A percentile compares a stretch with the other conserved stretches of the same genome.
Evolutionary conservation across 2,329 filamentous ascomycete genomes (phyloP).

Genomic region (Geosmithia putterillii): DNA sequence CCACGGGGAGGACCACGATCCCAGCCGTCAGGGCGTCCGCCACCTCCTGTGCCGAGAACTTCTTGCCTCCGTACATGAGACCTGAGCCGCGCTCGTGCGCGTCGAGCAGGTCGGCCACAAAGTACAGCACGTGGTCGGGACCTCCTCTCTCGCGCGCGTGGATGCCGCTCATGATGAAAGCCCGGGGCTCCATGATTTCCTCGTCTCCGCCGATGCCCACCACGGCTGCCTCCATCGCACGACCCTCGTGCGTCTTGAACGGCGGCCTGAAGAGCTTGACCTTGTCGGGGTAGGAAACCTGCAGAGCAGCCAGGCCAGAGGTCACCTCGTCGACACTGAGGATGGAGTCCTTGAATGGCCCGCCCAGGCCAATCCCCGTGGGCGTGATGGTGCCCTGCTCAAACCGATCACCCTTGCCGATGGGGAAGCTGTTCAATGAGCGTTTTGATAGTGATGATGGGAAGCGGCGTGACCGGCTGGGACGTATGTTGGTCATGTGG

Average conservation of each 20-base stretch:
- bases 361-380: slow-evolving; percentile 17
- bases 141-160: slow-evolving; percentile 47
- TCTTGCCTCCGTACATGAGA: slow-evolving; percentile 36
- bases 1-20: slow-evolving; percentile 38
- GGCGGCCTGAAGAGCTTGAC: slow-evolving; percentile 28
- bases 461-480: slow-evolving; percentile 1
- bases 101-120: slow-evolving; percentile 41
- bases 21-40: slow-evolving; percentile 36
- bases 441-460: not conserved
- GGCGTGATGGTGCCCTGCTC: slow-evolving; percentile 21
- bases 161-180: slow-evolving; percentile 40
- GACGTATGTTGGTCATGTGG: not conserved
- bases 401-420: slow-evolving; percentile 30
- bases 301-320: slow-evolving; percentile 29
- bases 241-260: slow-evolving; percentile 28
- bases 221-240: slow-evolving; percentile 23
- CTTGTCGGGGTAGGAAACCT: slow-evolving; percentile 19
- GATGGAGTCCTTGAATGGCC: slow-evolving; percentile 26
- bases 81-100: slow-evolving; percentile 36
- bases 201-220: slow-evolving; percentile 23
- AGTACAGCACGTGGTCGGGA: slow-evolving; percentile 44
- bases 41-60: slow-evolving; percentile 39
- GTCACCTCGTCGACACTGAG: slow-evolving; percentile 8
- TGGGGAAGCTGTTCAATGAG: slow-evolving; percentile 8
- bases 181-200: slow-evolving; percentile 24